phyloP scores from a whole-genome alignment of 2,329 filamentous ascomycete genomes.

The Fusarium sambucinum region DNA sequence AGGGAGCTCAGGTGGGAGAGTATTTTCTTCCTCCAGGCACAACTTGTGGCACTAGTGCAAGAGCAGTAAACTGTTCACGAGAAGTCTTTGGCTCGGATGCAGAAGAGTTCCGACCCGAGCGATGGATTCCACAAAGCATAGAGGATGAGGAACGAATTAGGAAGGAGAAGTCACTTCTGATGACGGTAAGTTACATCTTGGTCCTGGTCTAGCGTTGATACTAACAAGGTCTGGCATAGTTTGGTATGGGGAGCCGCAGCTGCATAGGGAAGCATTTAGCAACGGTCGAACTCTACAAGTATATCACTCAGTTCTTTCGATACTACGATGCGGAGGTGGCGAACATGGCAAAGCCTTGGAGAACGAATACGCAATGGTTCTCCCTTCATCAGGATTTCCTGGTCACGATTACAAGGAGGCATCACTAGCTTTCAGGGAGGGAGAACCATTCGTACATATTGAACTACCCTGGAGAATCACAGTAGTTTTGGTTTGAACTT shows the following conservation, averaged over 20 bases:
- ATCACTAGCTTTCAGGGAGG: background rate
- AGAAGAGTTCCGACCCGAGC: slow-evolving; percentile 8
- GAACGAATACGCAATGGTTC: slow-evolving; percentile 16
- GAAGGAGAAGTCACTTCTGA: background rate
- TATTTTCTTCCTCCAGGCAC: slow-evolving; percentile 12
- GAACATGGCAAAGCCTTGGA: background rate
- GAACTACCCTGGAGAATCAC: rapidly evolving
- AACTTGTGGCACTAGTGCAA: slow-evolving; percentile 9
- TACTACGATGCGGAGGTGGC: slow-evolving; percentile 9
- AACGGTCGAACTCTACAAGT: slow-evolving; percentile 22
- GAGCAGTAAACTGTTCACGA: slow-evolving; percentile 8
- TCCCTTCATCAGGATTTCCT: slow-evolving; percentile 9
- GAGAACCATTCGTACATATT: rapidly evolving
- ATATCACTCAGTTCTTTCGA: slow-evolving; percentile 26
- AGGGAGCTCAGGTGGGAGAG: slow-evolving; percentile 1
- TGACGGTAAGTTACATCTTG: slow-evolving; percentile 1
- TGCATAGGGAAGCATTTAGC: slow-evolving; percentile 26
- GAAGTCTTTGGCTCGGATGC: slow-evolving; percentile 20
- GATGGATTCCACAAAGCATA: slow-evolving; percentile 2
- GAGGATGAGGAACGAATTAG: slow-evolving; percentile 13
- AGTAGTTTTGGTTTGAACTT: background rate
- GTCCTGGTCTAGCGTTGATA: background rate
- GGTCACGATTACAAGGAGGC: background rate
- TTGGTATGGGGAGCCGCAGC: slow-evolving; percentile 27
- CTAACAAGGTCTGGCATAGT: background rate